Conservation (phyloP, 2,329 filamentous ascomycete species). For the Colletotrichum sp. region DNA sequence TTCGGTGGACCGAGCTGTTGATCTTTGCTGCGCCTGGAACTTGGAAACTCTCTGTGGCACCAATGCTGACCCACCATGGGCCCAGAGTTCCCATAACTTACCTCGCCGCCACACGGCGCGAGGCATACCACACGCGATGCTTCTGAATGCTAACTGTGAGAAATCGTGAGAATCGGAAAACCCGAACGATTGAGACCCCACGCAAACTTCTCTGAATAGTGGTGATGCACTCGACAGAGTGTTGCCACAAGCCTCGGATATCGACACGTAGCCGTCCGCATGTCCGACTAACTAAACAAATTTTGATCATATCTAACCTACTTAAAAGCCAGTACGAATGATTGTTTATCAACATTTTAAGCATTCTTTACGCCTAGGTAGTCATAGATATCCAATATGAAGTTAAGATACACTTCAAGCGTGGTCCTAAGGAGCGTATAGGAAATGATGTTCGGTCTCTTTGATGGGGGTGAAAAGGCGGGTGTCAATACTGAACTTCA, state of each 20-base stretch:
- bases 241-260: neutral
- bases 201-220: neutral
- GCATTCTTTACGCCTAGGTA: no score
- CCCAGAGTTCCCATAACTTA: neutral
- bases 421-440: no score
- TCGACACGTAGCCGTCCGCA: neutral
- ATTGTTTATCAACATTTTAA: neutral
- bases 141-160: neutral
- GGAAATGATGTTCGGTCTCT: no score
- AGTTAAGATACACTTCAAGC: no score
- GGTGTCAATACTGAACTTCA: no score
- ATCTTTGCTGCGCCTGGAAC: neutral
- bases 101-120: neutral
- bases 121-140: neutral
- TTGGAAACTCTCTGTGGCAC: neutral
- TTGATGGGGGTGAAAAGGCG: no score
- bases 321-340: neutral
- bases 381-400: no score
- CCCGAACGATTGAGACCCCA: neutral
- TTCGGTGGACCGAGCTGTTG: neutral
- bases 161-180: neutral
- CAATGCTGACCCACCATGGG: neutral
- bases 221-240: neutral
- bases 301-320: neutral
- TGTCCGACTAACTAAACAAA: neutral